Evolutionary conservation across 2,329 filamentous ascomycete genomes (phyloP), one percentile per base, ranked within the genome.

Genomic region (Epichloe festucae): DNA sequence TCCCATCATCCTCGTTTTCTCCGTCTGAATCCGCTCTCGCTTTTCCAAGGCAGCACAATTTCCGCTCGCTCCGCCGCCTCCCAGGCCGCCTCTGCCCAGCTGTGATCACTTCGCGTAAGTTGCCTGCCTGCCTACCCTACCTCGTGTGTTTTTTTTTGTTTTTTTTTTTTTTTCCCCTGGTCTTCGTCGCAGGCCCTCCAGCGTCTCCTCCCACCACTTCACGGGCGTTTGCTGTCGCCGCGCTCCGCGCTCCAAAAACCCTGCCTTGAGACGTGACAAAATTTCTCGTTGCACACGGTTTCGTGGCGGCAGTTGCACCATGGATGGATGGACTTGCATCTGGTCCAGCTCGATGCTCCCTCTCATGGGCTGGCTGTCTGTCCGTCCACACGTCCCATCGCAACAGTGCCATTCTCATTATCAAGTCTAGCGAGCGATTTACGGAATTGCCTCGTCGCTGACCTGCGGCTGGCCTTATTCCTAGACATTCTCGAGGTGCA

Each of bases 21-120:
- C 7, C 21, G 27, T 35, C 46, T 36, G 23, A 35, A 21, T 36
- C 17, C 23, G 42, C n/a, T 36, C 17, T 23, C 35, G 12, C 40
- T 36, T 42, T 41, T 41, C 31, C 21, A 34, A 51, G 52, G 52
- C 47, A 49, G 48, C 50, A 49, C 44, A 49, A 46, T 49, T 54
- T 43, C 39, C 45, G 53, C 53, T 49, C 52, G 51, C 44, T 45
- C 47, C 53, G 57, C 58, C 55, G 59, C 53, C 53, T 42, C 50
- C 50, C 40, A 51, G 56, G 49, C 49, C 46, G 54, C 52, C 48
- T 48, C 48, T 51, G 49, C 40, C 31, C 35, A 51, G 66, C 66
- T 67, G 67, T 63, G 66, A 69, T 70, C 64, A 64, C 67, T 69
- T 70, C 50, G 41, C 46, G 53, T 54, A 50, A 48, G 53, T 51